Evolutionary conservation across 2,329 filamentous ascomycete genomes (phyloP).

Genomic region (Ceratocystis ficicola): DNA sequence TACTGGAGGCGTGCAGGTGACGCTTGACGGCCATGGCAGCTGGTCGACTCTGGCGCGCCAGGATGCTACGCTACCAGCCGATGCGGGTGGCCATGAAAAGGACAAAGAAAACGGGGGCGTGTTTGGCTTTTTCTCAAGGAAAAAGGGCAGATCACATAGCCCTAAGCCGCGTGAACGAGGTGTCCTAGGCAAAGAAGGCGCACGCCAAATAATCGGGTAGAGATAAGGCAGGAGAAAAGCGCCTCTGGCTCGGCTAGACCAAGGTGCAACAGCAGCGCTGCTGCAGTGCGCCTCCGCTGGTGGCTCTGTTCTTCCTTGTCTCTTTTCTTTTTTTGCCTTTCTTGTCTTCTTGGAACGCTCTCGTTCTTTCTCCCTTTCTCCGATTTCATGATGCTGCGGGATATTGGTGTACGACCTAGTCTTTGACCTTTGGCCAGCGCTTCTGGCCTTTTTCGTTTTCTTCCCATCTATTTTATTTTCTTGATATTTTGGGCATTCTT

Average conservation of each 20-base stretch:
- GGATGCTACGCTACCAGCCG: constrained; percentile 59
- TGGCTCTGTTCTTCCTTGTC: background rate
- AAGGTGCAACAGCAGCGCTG: background rate
- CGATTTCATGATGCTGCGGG: background rate
- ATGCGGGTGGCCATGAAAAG: constrained; percentile 45
- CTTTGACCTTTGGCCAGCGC: background rate
- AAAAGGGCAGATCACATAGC: constrained; percentile 80
- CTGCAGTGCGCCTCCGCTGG: background rate
- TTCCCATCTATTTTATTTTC: background rate
- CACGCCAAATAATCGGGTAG: constrained; percentile 64
- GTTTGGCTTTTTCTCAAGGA: constrained; percentile 78
- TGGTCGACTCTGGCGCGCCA: constrained; percentile 86
- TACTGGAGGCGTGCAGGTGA: constrained; percentile 78
- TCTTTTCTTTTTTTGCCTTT: background rate
- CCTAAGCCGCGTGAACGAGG: constrained; percentile 90
- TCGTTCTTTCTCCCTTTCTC: background rate
- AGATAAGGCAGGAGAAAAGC: background rate
- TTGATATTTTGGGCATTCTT: background rate
- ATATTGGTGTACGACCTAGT: background rate
- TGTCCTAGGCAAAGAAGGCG: constrained; percentile 88
- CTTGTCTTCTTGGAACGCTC: background rate
- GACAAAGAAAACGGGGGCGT: constrained; percentile 60
- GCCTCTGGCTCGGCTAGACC: background rate
- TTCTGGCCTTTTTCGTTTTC: background rate
- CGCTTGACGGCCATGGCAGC: constrained; percentile 75